phyloP scores from a whole-genome alignment of 495 filamentous ascomycete species.

The Collariella sp. region DNA sequence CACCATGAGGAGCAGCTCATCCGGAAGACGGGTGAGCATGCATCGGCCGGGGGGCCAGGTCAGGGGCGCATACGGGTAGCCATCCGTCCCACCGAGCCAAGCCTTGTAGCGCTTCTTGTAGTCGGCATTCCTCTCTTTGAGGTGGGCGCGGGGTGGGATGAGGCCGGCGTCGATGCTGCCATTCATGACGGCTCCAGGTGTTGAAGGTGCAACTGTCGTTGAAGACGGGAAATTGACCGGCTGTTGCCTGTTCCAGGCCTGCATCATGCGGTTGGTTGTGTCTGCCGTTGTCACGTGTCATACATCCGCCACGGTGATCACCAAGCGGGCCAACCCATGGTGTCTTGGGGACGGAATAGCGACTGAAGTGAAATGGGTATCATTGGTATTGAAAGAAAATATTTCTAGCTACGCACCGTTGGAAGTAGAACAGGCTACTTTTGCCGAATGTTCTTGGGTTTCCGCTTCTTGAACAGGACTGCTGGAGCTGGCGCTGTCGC shows the following conservation, averaged over 20 bases:
- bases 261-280: background rate
- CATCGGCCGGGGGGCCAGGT: constrained; percentile 6
- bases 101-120: background rate
- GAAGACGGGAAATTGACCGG: background rate
- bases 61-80: background rate
- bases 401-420: background rate
- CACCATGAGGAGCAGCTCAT: constrained; percentile 10
- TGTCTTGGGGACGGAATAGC: background rate
- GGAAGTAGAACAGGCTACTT: constrained; percentile 18
- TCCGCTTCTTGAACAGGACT: constrained; percentile 86
- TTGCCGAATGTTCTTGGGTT: constrained; percentile 64
- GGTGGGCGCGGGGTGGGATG: background rate
- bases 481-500: constrained; percentile 9
- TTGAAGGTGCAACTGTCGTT: no score
- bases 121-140: background rate
- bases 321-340: no score
- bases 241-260: no score
- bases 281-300: no score
- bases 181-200: background rate
- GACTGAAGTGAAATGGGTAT: constrained; percentile 10
- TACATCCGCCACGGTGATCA: no score
- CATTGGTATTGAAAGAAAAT: constrained; percentile 1
- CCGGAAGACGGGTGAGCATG: constrained; percentile 9
- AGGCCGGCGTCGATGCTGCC: background rate
- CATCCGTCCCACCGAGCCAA: background rate